phyloP scores from a whole-genome alignment of 352 stramenopile species.

The Phytophthora tentaculata region DNA sequence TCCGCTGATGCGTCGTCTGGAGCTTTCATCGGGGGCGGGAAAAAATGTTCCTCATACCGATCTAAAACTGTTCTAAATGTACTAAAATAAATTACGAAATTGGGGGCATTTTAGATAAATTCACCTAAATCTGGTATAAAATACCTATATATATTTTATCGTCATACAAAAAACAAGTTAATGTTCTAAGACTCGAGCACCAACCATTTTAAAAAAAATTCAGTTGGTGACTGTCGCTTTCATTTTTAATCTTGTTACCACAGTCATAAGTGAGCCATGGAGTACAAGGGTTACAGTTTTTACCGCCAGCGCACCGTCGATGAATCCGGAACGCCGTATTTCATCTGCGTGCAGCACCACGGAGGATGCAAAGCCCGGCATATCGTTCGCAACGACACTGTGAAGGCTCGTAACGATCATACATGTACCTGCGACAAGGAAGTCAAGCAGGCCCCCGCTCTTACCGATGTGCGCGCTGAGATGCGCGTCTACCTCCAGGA shows the following conservation, averaged over 20 bases:
- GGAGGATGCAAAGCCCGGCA: not conserved
- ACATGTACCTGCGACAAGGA: too few relatives aligned
- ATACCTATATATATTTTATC: too few relatives aligned
- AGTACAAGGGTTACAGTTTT: conserved; percentile 12
- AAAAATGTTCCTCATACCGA: not conserved
- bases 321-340: conserved; percentile 6
- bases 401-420: not conserved
- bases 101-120: too few relatives aligned
- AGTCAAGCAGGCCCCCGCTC: not conserved
- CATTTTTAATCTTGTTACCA: not conserved
- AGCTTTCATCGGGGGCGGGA: not conserved
- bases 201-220: not conserved
- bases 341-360: not conserved
- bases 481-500: conserved; percentile 8
- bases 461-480: conserved; percentile 5
- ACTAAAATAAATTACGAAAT: not conserved
- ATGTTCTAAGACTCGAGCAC: not conserved
- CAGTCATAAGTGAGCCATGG: not conserved
- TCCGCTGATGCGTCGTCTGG: not conserved
- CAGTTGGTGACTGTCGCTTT: not conserved
- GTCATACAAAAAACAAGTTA: not conserved
- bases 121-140: too few relatives aligned
- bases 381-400: not conserved
- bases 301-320: conserved; percentile 7
- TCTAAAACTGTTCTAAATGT: not conserved